A percentile compares a stretch with the other conserved stretches of the same genome.
phyloP scores from a whole-genome alignment of 331 rosid genomes.

The Malus hybrid region DNA sequence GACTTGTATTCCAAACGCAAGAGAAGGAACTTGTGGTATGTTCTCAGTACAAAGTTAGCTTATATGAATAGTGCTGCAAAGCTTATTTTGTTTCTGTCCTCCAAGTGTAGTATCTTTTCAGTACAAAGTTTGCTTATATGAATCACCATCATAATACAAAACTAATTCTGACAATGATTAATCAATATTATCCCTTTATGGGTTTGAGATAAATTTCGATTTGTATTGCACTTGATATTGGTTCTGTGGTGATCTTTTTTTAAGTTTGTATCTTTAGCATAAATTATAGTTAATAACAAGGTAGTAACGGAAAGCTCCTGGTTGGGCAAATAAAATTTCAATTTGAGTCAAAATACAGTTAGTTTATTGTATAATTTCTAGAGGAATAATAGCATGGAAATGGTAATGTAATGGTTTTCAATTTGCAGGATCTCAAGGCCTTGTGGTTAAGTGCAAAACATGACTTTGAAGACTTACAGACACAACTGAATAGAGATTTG shows the following conservation, averaged over 20 bases:
- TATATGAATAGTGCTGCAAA: too few relatives aligned
- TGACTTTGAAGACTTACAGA: conserved; percentile 63
- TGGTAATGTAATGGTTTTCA: not conserved
- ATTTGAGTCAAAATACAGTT: not conserved
- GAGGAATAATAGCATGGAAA: not conserved
- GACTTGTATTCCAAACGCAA: conserved; percentile 43
- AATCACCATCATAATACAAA: not conserved
- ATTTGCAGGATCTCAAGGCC: conserved; percentile 63
- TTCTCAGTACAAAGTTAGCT: not conserved
- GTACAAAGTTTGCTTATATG: not conserved
- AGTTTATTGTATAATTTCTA: not conserved
- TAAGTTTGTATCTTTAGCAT: too few relatives aligned
- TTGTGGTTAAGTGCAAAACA: conserved; percentile 47
- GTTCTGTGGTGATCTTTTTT: too few relatives aligned
- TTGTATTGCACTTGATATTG: too few relatives aligned
- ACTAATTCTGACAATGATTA: not conserved
- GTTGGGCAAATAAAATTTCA: not conserved
- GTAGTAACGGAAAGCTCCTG: not conserved
- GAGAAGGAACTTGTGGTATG: conserved; percentile 75
- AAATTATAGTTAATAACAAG: not conserved
- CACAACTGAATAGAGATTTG: conserved; percentile 53
- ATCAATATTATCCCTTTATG: too few relatives aligned
- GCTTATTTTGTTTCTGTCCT: not conserved
- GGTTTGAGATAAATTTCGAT: too few relatives aligned
- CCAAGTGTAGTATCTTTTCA: not conserved